Evolutionary conservation across 139 green algal species (phyloP).

Genomic region (Nannochloris sp.): DNA sequence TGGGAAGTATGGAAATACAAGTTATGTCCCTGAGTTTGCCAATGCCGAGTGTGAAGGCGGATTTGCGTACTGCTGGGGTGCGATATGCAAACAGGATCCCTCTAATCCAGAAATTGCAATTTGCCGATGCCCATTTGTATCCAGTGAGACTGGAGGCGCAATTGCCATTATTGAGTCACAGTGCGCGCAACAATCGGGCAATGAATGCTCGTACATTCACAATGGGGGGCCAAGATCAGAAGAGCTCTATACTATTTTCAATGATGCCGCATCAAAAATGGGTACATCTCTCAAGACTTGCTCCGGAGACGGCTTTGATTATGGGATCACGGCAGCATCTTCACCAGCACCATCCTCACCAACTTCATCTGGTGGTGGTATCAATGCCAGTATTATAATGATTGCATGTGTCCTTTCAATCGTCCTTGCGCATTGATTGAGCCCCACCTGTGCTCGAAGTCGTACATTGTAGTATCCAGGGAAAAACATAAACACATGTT

Average conservation of each 20-base stretch:
- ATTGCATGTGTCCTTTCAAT: slow-evolving; percentile 1
- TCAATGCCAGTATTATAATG: slow-evolving; percentile 2
- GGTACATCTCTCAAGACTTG: neutral
- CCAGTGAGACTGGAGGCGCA: neutral
- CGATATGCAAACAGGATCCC: neutral
- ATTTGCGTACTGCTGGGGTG: neutral
- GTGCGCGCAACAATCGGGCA: neutral
- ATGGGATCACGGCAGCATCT: neutral
- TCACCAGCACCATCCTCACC: slow-evolving; percentile 1
- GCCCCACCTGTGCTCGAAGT: neutral
- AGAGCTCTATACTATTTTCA: neutral
- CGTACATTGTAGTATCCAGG: slow-evolving; percentile 1
- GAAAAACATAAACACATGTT: slow-evolving; percentile 2
- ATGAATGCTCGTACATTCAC: neutral
- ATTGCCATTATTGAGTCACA: neutral
- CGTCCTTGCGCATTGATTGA: neutral
- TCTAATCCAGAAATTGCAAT: neutral
- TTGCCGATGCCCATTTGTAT: neutral
- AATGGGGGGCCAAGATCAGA: neutral
- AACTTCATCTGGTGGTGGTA: neutral
- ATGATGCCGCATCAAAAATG: neutral
- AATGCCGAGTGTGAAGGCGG: slow-evolving; percentile 1
- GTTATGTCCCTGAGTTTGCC: slow-evolving; percentile 1
- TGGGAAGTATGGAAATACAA: neutral
- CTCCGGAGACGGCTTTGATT: neutral